These are phyloP conservation scores for Trichoderma sp. DNA, from an alignment of 2,329 filamentous ascomycete species.

Conservation along the genomic window DNA sequence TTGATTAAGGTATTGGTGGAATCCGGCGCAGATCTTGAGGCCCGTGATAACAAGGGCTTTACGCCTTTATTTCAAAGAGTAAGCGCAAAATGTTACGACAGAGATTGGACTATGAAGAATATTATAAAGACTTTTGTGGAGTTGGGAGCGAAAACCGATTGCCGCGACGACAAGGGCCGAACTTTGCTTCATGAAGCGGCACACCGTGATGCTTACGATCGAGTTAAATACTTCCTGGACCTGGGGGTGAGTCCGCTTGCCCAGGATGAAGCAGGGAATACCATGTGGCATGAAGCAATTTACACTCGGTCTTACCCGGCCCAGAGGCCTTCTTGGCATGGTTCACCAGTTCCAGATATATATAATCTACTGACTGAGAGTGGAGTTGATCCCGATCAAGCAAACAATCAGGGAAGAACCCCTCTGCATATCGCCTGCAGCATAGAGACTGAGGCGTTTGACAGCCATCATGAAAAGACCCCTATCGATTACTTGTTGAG, in stretches of 20 bases:
- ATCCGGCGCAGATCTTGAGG: constrained; percentile 29
- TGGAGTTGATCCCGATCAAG: constrained; percentile 22
- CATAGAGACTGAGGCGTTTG: neutral
- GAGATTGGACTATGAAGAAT: no score
- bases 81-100: no score
- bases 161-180: constrained; percentile 24
- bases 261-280: constrained; percentile 27
- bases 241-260: constrained; percentile 18
- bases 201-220: neutral
- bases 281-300: constrained; percentile 28
- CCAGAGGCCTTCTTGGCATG: neutral
- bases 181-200: constrained; percentile 26
- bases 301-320: neutral
- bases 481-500: neutral
- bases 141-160: constrained; percentile 22
- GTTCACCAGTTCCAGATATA: neutral
- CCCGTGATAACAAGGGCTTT: constrained; percentile 21
- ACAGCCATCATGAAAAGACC: neutral
- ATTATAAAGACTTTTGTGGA: constrained; percentile 20
- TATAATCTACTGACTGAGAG: constrained; percentile 23
- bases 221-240: constrained; percentile 13
- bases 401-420: constrained; percentile 27
- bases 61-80: constrained; percentile 25
- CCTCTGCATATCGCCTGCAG: constrained; percentile 27
- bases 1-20: constrained; percentile 19